Conservation (phyloP, 2,329 filamentous ascomycete species). For the Diaporthe sp. region DNA sequence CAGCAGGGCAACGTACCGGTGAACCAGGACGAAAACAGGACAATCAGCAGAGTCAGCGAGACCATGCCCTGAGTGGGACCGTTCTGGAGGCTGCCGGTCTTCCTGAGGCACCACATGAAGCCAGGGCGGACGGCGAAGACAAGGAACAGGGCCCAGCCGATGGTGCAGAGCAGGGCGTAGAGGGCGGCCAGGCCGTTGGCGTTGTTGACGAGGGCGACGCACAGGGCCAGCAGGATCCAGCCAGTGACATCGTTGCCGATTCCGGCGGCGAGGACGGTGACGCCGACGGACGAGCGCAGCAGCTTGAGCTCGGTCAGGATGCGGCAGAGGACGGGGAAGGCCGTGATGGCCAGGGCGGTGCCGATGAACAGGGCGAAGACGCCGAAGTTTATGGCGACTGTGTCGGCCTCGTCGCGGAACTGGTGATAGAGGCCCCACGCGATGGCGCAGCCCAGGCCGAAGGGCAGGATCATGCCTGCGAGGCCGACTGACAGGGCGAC, state of each 20-base stretch:
- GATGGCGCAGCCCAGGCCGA: slow-evolving; percentile 84
- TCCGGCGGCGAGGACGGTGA: slow-evolving; percentile 90
- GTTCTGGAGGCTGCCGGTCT: slow-evolving; percentile 84
- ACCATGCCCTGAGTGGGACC: slow-evolving; percentile 90
- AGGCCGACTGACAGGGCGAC: slow-evolving; percentile 83
- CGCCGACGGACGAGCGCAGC: slow-evolving; percentile 84
- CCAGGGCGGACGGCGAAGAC: slow-evolving; percentile 78
- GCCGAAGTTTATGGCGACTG: slow-evolving; percentile 61
- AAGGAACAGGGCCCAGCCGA: slow-evolving; percentile 83
- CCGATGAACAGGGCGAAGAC: slow-evolving; percentile 83
- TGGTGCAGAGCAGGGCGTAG: slow-evolving; percentile 82
- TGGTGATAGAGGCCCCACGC: slow-evolving; percentile 85
- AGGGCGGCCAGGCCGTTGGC: slow-evolving; percentile 85
- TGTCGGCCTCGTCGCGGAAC: slow-evolving; percentile 66
- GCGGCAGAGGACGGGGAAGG: slow-evolving; percentile 90
- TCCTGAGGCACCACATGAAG: slow-evolving; percentile 81
- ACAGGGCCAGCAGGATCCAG: slow-evolving; percentile 93
- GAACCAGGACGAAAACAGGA: slow-evolving; percentile 86
- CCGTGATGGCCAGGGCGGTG: slow-evolving; percentile 93
- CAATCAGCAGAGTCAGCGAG: slow-evolving; percentile 83
- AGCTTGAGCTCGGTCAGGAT: slow-evolving; percentile 93
- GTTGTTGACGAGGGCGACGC: slow-evolving; percentile 93
- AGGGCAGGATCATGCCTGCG: slow-evolving; percentile 85
- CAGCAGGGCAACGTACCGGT: slow-evolving; percentile 61
- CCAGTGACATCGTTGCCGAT: slow-evolving; percentile 93